Evolutionary conservation across 2,329 filamentous ascomycete genomes (phyloP).

Genomic region (Leptographium radiaticola): DNA sequence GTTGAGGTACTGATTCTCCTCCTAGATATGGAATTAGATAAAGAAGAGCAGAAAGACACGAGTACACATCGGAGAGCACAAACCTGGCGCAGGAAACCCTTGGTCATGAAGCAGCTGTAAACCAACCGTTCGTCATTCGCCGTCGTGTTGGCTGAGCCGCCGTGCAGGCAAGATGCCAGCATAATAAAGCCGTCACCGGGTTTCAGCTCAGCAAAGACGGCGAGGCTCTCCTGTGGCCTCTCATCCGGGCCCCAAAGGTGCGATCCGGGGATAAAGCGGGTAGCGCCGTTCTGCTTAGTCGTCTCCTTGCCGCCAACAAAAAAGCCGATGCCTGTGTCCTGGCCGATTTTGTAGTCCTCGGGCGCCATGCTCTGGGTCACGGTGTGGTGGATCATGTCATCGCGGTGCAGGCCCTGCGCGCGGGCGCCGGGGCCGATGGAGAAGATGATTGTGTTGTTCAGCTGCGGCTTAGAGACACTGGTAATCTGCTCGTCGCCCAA

Average conservation of each 20-base stretch:
- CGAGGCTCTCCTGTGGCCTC: constrained; percentile 11
- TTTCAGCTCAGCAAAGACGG: constrained; percentile 12
- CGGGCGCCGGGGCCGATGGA: constrained; percentile 12
- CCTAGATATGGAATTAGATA: background rate
- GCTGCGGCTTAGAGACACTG: constrained; percentile 10
- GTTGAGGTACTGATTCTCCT: constrained; percentile 15
- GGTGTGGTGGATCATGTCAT: constrained; percentile 16
- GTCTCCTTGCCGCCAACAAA: constrained; percentile 20
- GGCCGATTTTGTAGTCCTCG: constrained; percentile 8
- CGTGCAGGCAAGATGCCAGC: constrained; percentile 15
- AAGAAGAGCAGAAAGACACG: background rate
- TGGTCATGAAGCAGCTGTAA: constrained; percentile 4
- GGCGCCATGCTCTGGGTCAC: constrained; percentile 3
- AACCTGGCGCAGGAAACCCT: constrained; percentile 5
- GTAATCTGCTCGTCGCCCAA: constrained; percentile 1
- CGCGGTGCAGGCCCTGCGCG: constrained; percentile 14
- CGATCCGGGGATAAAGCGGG: constrained; percentile 22
- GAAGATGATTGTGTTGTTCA: constrained; percentile 19
- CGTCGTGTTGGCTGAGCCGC: constrained; percentile 15
- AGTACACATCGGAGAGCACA: background rate
- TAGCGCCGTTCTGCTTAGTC: constrained; percentile 21
- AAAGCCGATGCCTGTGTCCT: constrained; percentile 17
- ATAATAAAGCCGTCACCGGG: constrained; percentile 14
- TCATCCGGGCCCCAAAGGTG: constrained; percentile 18
- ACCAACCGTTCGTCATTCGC: constrained; percentile 7